These are phyloP conservation scores for Xylaria intraflava DNA, from an alignment of 495 filamentous ascomycete genomes.

Conservation along the genomic window DNA sequence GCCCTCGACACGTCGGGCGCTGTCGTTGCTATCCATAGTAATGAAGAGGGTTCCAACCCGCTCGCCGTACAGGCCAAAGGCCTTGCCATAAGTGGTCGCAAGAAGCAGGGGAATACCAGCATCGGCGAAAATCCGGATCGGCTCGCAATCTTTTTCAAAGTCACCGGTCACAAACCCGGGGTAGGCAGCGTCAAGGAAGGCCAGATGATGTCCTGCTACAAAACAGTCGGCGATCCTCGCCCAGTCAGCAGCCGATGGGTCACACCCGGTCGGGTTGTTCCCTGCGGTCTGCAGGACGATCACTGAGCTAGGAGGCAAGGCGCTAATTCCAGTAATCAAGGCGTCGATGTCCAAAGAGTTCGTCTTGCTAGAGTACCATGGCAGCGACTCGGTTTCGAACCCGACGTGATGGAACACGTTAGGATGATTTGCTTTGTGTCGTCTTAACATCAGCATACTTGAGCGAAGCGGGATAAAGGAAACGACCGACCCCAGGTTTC, in stretches of 20 bases:
- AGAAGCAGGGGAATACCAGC: too few relatives aligned
- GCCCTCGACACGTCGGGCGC: constrained; percentile 53
- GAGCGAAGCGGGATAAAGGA: too few relatives aligned
- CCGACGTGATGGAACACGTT: constrained; percentile 78
- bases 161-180: constrained; percentile 84
- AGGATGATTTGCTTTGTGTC: constrained; percentile 81
- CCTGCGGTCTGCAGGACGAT: constrained; percentile 78
- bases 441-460: too few relatives aligned
- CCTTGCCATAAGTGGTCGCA: constrained; percentile 85
- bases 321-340: constrained; percentile 51
- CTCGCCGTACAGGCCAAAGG: constrained; percentile 82
- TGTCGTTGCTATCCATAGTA: constrained; percentile 55
- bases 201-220: constrained; percentile 60
- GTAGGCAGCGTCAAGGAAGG: constrained; percentile 85
- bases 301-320: constrained; percentile 58
- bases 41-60: constrained; percentile 83
- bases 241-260: too few relatives aligned
- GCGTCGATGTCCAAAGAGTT: constrained; percentile 73
- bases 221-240: constrained; percentile 62
- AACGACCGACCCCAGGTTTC: too few relatives aligned
- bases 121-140: too few relatives aligned
- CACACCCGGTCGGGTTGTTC: constrained; percentile 83
- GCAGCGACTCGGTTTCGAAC: constrained; percentile 60
- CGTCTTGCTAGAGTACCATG: constrained; percentile 66
- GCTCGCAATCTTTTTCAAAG: constrained; percentile 62